Percentiles rank a stretch among this genome's conserved stretches.
Conservation (phyloP, 2,329 filamentous ascomycete genomes). For the Penicillium sclerotigenum region DNA sequence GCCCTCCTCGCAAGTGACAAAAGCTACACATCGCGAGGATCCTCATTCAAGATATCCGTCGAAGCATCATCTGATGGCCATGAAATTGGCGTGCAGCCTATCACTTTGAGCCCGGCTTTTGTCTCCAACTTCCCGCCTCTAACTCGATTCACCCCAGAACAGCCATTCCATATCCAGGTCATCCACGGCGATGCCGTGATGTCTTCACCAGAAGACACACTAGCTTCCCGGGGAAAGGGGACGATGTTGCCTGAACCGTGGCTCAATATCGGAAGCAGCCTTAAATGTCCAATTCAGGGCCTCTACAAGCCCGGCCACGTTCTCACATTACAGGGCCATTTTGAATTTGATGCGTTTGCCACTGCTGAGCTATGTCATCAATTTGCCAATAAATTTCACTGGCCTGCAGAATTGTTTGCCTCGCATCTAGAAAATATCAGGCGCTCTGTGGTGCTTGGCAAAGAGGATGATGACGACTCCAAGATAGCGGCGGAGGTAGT, state of each 20-base stretch:
- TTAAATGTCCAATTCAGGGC: slow-evolving; percentile 22
- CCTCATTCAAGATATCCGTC: slow-evolving; percentile 13
- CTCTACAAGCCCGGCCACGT: slow-evolving; percentile 22
- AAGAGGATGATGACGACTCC: slow-evolving; percentile 26
- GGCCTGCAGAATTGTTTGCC: slow-evolving; percentile 12
- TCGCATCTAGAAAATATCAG: slow-evolving; percentile 20
- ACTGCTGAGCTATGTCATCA: slow-evolving; percentile 20
- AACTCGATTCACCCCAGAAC: not conserved
- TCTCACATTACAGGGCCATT: slow-evolving; percentile 27
- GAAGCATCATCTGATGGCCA: slow-evolving; percentile 21
- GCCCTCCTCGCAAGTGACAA: slow-evolving; percentile 15
- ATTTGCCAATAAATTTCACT: slow-evolving; percentile 18
- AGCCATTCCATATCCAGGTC: slow-evolving; percentile 25
- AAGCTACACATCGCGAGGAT: not conserved
- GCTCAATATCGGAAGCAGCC: slow-evolving; percentile 23
- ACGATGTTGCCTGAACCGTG: slow-evolving; percentile 15
- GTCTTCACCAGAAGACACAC: not conserved
- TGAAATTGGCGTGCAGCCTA: slow-evolving; percentile 27
- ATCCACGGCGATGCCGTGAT: slow-evolving; percentile 32
- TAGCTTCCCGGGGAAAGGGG: not conserved
- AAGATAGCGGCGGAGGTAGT: slow-evolving; percentile 28
- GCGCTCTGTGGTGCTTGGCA: not conserved
- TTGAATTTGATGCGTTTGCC: slow-evolving; percentile 26
- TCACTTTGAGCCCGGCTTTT: slow-evolving; percentile 20
- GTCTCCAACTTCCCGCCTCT: slow-evolving; percentile 1